These are phyloP conservation scores for Elaeis oleifera DNA, from an alignment of 202 grass and related monocot genomes.

Conservation along the genomic window DNA sequence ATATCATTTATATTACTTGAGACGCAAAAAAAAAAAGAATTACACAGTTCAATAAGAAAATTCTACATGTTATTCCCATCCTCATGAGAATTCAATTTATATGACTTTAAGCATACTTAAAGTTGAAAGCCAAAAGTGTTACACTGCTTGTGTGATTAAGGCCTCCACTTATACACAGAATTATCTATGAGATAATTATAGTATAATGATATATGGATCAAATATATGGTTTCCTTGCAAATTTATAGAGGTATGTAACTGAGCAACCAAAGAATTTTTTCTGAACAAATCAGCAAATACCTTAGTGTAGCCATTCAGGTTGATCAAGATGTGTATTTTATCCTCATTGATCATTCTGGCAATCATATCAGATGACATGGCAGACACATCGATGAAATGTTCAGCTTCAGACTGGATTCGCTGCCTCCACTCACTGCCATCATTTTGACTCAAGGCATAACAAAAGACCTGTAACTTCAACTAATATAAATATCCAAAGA, in stretches of 20 bases:
- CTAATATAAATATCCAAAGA: not conserved
- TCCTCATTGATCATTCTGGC: constrained; percentile 68
- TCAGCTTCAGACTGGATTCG: constrained; percentile 72
- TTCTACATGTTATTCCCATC: no score
- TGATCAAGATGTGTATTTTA: constrained; percentile 77
- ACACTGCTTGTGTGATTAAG: no score
- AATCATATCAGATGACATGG: constrained; percentile 76
- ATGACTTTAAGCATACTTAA: no score
- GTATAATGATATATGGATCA: no score
- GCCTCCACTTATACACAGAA: no score
- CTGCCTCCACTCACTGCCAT: constrained; percentile 83
- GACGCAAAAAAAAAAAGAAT: no score
- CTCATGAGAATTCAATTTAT: no score
- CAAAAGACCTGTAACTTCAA: constrained; percentile 55
- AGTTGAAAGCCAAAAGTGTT: no score
- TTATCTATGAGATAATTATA: no score
- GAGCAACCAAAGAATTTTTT: not conserved
- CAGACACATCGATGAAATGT: constrained; percentile 71
- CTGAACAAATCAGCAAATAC: constrained; percentile 26
- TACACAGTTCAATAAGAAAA: no score
- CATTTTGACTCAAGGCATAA: constrained; percentile 86
- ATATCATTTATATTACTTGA: no score
- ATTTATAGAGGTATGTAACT: not conserved
- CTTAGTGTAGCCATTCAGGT: constrained; percentile 92
- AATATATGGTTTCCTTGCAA: no score